Percentiles rank a stretch among this genome's conserved stretches.
Evolutionary conservation across 306 rosid genomes (phyloP).

Genomic region (Citrullus colocynthis): DNA sequence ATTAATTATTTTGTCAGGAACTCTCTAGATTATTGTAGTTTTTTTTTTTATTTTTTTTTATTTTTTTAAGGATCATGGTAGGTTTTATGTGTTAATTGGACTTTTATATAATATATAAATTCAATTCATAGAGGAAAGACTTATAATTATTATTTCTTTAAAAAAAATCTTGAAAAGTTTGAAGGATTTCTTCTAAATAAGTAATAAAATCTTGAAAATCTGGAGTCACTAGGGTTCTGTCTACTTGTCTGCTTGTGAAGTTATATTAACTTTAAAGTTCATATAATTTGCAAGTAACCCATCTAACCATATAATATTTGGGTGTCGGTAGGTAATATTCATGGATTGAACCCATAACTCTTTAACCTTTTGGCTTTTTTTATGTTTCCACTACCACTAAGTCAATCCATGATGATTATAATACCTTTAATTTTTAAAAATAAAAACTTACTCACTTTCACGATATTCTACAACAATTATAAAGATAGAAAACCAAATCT

Average conservation of each 20-base stretch:
- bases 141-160: neutral
- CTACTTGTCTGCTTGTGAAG: neutral
- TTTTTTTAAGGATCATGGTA: neutral
- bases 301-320: no score
- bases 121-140: neutral
- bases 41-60: neutral
- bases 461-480: no score
- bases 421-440: no score
- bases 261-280: neutral
- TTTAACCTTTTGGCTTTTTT: no score
- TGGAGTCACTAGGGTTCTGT: neutral
- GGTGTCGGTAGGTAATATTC: no score
- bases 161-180: neutral
- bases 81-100: neutral
- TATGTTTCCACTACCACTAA: no score
- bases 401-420: no score
- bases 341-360: no score
- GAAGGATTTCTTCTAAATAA: neutral
- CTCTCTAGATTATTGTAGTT: neutral
- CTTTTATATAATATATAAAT: neutral
- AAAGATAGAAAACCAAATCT: no score
- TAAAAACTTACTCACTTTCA: no score
- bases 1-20: neutral
- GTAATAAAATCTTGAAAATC: neutral
- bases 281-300: neutral